These are phyloP conservation scores for Trametes hirsuta DNA, from an alignment of 1,284 basidiomycete genomes.

Conservation along the genomic window DNA sequence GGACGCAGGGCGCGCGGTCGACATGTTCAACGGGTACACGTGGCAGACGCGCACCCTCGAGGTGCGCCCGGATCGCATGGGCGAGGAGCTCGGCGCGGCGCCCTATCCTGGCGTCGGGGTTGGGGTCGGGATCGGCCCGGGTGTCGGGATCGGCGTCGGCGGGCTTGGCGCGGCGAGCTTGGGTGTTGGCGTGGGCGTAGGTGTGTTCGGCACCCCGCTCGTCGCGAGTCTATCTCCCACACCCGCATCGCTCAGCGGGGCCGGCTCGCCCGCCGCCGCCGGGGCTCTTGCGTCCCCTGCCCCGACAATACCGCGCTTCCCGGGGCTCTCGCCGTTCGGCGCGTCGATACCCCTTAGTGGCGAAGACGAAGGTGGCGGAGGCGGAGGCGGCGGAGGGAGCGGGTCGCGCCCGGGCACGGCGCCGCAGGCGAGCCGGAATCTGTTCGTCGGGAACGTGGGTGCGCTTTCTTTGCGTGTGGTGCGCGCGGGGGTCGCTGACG, in stretches of 20 bases:
- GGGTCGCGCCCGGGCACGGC: constrained; percentile 22
- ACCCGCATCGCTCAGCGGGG: constrained; percentile 6
- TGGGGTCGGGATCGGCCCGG: not conserved
- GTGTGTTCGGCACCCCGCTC: constrained; percentile 18
- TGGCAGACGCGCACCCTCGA: constrained; percentile 93
- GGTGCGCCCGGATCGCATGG: constrained; percentile 83
- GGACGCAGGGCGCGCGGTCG: constrained; percentile 88
- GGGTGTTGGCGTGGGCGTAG: constrained; percentile 1
- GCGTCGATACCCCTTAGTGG: not conserved
- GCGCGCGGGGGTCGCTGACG: not conserved
- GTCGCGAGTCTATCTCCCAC: constrained; percentile 14
- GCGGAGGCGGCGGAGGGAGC: not conserved
- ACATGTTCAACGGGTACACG: constrained; percentile 89
- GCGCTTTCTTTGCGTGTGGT: not conserved
- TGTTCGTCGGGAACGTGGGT: constrained; percentile 70
- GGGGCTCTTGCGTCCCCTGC: constrained; percentile 19
- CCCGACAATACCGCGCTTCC: constrained; percentile 7
- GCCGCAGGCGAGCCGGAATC: constrained; percentile 46
- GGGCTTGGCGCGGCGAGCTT: not conserved
- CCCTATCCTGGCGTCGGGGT: constrained; percentile 23
- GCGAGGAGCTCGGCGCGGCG: constrained; percentile 50
- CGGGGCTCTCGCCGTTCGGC: constrained; percentile 13
- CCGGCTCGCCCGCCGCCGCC: constrained; percentile 6
- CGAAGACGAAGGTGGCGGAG: constrained; percentile 10
- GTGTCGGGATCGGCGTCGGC: not conserved